Evolutionary conservation across 2,329 filamentous ascomycete genomes (phyloP), one percentile per base, ranked within the genome.

Genomic region (Aspergillus tamarii): DNA sequence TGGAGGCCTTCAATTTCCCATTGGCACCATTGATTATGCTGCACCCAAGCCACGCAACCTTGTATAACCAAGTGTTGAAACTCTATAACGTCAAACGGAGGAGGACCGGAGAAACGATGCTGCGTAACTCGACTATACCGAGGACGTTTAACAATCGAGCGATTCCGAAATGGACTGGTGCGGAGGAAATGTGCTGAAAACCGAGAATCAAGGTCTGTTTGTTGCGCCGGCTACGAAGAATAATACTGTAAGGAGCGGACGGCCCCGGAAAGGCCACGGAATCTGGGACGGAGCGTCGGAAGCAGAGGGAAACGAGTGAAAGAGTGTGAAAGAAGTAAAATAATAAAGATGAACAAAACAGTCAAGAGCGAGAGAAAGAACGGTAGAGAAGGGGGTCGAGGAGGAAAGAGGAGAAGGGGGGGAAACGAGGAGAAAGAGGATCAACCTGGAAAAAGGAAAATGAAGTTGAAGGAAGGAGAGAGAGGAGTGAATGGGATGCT

Each of bases 161-260:
- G 32, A 26, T 39, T 46, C n/a, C 23, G 34, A 19, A 50, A 39
- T 11, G 19, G 43, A 30, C 16, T 14, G 52, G 57, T 60, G 11
- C 23, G 19, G 16, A 48, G 19, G 32, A 9, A 43, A 39, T 32
- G 21, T 23, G 30, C n/a, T 55, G n/a, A 16, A 48, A 55, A 12
- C 39, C 53, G 50, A 50, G n/a, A 36, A 26, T 26, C 53, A 43
- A 59, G 28, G 48, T 64, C 60, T 28, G 59, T 55, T 39, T 54
- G 62, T 61, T 59, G 60, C 57, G 52, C 63, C 58, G 56, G 56
- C 59, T 63, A 57, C 54, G 36, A 59, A 59, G 45, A 56, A 59
- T 43, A 60, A 58, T 62, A 57, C 62, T 61, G 57, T 76, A 78
- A 78, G 71, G 76, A 78, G 72, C 74, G 76, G 76, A 78, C 76